These are phyloP conservation scores for Lunularia cruciata DNA, from an alignment of 225 moss, liverwort and hornwort genomes.

Conservation along the genomic window DNA sequence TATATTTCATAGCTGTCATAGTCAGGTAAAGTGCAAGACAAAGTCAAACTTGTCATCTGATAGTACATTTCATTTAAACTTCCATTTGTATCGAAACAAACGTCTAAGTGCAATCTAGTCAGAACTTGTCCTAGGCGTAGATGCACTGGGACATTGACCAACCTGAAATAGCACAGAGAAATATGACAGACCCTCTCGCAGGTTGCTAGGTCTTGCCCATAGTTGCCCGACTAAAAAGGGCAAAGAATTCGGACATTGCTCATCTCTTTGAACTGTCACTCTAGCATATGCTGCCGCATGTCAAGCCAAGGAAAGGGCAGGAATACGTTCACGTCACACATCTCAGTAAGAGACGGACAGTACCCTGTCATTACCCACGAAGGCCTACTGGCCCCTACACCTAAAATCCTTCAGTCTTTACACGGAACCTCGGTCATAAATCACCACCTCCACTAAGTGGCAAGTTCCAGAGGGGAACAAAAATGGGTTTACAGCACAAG, in stretches of 20 bases:
- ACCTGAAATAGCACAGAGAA: neutral
- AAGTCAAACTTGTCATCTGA: neutral
- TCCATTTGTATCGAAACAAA: slow-evolving; percentile 13
- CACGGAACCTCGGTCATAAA: slow-evolving; percentile 18
- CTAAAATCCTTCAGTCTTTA: slow-evolving; percentile 16
- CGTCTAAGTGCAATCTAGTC: neutral
- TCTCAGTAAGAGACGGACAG: slow-evolving; percentile 4
- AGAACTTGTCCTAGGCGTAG: slow-evolving; percentile 7
- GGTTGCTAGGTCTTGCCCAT: neutral
- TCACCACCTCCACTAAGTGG: slow-evolving; percentile 20
- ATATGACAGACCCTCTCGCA: neutral
- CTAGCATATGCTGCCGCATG: neutral
- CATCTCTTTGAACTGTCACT: neutral
- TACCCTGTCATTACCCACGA: neutral
- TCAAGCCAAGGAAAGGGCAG: neutral
- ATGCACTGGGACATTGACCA: slow-evolving; percentile 15
- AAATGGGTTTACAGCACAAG: slow-evolving; percentile 24
- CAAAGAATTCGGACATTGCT: slow-evolving; percentile 6
- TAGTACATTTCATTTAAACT: slow-evolving; percentile 6
- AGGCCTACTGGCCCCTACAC: slow-evolving; percentile 15
- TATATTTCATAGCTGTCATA: too few relatives aligned
- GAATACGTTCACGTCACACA: neutral
- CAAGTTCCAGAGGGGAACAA: slow-evolving; percentile 26
- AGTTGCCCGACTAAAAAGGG: neutral
- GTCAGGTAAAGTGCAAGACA: neutral